Conservation (phyloP, 169 alveolate genomes). For the Neospora caninum region DNA sequence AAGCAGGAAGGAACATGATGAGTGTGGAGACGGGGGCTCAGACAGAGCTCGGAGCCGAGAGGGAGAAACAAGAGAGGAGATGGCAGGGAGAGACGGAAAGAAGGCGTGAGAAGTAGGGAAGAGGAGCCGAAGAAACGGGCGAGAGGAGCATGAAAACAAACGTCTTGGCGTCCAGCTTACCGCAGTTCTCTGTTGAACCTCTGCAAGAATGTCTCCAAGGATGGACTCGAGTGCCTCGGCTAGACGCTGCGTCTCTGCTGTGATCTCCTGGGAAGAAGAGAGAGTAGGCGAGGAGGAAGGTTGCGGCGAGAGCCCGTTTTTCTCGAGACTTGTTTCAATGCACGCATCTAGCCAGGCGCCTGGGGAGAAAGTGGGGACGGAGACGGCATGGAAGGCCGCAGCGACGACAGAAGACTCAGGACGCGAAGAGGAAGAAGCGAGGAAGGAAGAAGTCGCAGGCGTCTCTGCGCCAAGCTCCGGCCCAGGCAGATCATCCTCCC, state of each 20-base stretch:
- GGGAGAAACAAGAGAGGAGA: no score
- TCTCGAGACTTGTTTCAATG: background rate
- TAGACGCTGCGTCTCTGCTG: background rate
- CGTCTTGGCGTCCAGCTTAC: background rate
- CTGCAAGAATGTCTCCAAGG: background rate
- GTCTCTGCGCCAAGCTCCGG: no score
- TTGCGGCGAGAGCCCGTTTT: background rate
- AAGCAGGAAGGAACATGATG: no score
- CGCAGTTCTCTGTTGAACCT: background rate
- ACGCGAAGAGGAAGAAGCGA: background rate
- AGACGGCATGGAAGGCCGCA: background rate
- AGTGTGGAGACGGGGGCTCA: no score
- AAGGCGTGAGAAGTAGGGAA: background rate
- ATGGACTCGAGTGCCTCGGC: background rate
- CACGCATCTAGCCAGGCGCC: conserved; percentile 15
- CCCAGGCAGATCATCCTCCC: no score
- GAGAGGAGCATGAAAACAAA: background rate
- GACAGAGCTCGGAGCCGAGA: no score
- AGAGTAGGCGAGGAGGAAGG: background rate
- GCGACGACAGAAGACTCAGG: background rate
- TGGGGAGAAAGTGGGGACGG: background rate
- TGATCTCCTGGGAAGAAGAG: background rate
- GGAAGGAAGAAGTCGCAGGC: background rate
- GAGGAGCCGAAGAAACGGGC: background rate
- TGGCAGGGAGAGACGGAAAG: background rate